Evolutionary conservation across 1,139 yeast genomes (phyloP).

Genomic region (Magnusiomyces tetraspermus): DNA sequence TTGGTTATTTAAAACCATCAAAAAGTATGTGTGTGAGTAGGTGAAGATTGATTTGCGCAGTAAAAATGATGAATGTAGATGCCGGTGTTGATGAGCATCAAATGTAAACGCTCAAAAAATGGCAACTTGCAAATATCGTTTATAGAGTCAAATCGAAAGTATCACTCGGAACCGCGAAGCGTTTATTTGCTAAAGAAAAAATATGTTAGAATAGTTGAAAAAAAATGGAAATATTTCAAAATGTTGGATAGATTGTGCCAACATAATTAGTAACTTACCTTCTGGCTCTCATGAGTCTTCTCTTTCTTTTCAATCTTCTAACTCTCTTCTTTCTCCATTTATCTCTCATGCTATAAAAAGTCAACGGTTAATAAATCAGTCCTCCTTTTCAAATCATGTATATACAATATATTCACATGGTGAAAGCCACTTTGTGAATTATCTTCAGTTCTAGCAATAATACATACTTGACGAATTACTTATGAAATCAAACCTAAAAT

Average conservation of each 20-base stretch:
- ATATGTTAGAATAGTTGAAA: neutral
- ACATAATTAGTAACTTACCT: slow-evolving; percentile 20
- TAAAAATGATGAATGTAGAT: too few relatives aligned
- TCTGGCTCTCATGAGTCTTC: slow-evolving; percentile 99
- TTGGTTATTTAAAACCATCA: too few relatives aligned
- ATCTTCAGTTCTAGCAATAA: too few relatives aligned
- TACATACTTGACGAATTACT: slow-evolving; percentile 9
- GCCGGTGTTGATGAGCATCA: too few relatives aligned
- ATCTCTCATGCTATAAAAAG: slow-evolving; percentile 25
- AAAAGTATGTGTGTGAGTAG: too few relatives aligned
- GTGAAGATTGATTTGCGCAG: too few relatives aligned
- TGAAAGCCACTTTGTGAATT: neutral
- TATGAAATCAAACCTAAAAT: neutral
- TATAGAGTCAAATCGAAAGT: too few relatives aligned
- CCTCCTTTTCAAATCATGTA: neutral
- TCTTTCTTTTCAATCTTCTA: slow-evolving; percentile 99
- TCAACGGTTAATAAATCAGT: neutral
- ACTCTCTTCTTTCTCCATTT: slow-evolving; percentile 98
- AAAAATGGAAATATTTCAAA: neutral
- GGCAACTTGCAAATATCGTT: too few relatives aligned
- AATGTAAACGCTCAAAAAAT: too few relatives aligned
- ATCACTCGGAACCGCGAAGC: slow-evolving; percentile 7
- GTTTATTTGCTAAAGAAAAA: slow-evolving; percentile 12
- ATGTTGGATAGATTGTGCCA: neutral
- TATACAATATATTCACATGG: neutral